Base-by-base conservation (phyloP, 208 protist species). In the Crithidia mellificae region DNA sequence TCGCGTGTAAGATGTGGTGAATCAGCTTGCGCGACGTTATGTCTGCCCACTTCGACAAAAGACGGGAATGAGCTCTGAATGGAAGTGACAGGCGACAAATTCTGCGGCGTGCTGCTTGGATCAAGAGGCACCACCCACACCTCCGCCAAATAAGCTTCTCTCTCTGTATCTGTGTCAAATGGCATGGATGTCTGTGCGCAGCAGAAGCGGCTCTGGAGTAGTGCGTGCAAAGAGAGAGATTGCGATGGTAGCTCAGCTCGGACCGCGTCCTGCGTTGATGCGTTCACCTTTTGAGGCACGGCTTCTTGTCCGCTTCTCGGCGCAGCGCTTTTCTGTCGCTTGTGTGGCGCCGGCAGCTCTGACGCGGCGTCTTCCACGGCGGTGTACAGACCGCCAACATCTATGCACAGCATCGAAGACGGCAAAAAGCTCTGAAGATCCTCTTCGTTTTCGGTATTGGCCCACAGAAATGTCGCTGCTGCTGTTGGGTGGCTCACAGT, bases 71-170 rank as follows among this genome's bases (percentile, higher is more conserved):
- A 43, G 8, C 46, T 34, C 30, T n/a, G 55, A 38, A 0, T 44
- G 46, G 12, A 29, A 32, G 20, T 20, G 2, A 24, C 30, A 19
- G 7, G 19, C 19, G 1, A 0, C 6, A 27, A 11, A 1, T 12
- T 9, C 15, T 30, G 11, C 27, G 43, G 11, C 43, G 14, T 22
- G 6, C 7, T 44, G 22, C 39, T 15, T 27, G 12, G 12, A n/a
- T 9, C 44, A 19, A 74, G 51, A 14, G 69, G 69, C 34, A 76
- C 43, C 36, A 76, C 70, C 70, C 70, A 76, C 64, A 70, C 54
- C 24, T 69, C 70, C 5, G 34, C 34, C 6, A 30, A 5, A 9
- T 25, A 20, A 68, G 15, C 36, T 54, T 15, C 24, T 11, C 2
- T n/a, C 17, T 5, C 12, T 20, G 24, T 14, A 3, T 12, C 27